These are phyloP conservation scores for Penicillium herquei DNA, from an alignment of 495 filamentous ascomycete genomes.

Conservation along the genomic window DNA sequence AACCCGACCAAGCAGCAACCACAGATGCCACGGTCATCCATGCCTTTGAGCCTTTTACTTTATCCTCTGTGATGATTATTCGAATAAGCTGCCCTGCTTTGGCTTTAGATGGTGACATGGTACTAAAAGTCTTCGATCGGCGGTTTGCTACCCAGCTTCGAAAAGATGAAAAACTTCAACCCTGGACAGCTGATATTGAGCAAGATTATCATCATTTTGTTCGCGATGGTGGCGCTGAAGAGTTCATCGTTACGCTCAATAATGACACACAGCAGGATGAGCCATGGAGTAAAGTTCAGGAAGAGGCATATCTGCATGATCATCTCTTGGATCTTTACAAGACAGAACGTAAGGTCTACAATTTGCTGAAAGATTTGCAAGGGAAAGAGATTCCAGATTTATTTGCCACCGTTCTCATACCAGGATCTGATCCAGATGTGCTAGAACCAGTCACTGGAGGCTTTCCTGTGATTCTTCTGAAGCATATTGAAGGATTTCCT, in stretches of 20 bases:
- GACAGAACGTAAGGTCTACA: neutral
- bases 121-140: slow-evolving; percentile 31
- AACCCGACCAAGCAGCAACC: neutral
- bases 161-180: slow-evolving; percentile 14
- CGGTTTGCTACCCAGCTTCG: slow-evolving; percentile 29
- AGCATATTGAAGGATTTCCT: slow-evolving; percentile 21
- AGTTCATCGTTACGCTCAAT: slow-evolving; percentile 14
- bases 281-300: neutral
- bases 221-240: slow-evolving; percentile 9
- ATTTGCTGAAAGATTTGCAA: neutral
- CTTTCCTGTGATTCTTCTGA: neutral
- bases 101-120: slow-evolving; percentile 9
- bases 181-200: slow-evolving; percentile 21
- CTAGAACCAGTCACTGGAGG: neutral
- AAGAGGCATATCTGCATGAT: slow-evolving; percentile 1
- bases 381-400: neutral
- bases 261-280: neutral
- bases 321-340: neutral
- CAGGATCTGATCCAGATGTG: neutral
- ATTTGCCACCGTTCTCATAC: neutral
- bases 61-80: slow-evolving; percentile 26
- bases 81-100: slow-evolving; percentile 9
- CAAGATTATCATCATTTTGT: slow-evolving; percentile 20
- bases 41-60: slow-evolving; percentile 27
- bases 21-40: slow-evolving; percentile 14